phyloP scores from a whole-genome alignment of 176 grass and related monocot genomes.

The Oryza meyeriana region DNA sequence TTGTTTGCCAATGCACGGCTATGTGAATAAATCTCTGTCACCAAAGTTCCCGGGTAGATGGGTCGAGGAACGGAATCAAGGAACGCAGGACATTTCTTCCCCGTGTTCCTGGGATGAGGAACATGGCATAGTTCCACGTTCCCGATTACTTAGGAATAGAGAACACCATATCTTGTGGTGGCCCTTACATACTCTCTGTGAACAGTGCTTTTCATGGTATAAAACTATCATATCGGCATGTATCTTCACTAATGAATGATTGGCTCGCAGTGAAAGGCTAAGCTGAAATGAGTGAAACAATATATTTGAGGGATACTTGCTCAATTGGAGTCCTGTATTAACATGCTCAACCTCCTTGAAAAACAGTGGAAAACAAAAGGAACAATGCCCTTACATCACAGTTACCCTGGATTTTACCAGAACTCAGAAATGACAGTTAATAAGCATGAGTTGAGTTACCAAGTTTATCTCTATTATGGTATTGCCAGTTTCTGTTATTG shows the following conservation, averaged over 20 bases:
- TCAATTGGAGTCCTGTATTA: background rate
- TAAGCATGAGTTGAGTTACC: background rate
- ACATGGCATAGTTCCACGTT: too few relatives aligned
- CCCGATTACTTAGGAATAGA: too few relatives aligned
- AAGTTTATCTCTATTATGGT: background rate
- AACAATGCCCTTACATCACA: background rate
- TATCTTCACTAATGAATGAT: slow-evolving; percentile 1
- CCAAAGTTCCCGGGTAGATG: too few relatives aligned
- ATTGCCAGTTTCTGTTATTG: background rate
- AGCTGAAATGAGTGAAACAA: background rate
- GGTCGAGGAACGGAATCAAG: too few relatives aligned
- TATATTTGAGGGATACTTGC: background rate
- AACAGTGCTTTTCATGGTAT: background rate
- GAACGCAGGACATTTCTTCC: too few relatives aligned
- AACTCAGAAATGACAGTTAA: background rate
- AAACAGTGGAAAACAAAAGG: background rate
- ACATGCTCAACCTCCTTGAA: background rate
- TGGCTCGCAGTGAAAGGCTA: background rate
- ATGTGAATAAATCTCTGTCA: background rate
- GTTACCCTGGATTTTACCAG: background rate
- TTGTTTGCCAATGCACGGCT: background rate
- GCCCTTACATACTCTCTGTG: background rate
- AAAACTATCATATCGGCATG: background rate
- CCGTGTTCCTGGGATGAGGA: too few relatives aligned
- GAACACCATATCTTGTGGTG: background rate